Conservation (phyloP, 2,329 filamentous ascomycete species). For the Periconia sp. region DNA sequence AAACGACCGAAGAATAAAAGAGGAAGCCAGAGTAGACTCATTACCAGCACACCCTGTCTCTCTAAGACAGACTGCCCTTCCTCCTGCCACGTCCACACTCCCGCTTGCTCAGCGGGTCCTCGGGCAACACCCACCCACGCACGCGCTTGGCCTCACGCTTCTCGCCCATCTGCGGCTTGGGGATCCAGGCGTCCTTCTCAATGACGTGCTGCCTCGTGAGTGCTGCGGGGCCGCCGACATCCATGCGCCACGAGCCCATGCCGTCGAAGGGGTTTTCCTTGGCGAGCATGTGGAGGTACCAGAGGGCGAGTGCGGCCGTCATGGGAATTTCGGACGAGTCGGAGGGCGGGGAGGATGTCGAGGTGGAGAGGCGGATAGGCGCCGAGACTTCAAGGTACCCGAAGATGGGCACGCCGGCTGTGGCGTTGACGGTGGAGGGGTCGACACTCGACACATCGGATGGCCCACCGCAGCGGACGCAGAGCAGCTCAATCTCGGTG, state of each 20-base stretch:
- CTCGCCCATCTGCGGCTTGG: conserved; percentile 69
- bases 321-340: conserved; percentile 50
- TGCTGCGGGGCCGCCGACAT: conserved; percentile 75
- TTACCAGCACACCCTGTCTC: too few relatives aligned
- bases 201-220: conserved; percentile 70
- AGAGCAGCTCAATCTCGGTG: conserved; percentile 91
- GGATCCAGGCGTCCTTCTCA: conserved; percentile 75
- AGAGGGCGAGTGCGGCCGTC: conserved; percentile 73
- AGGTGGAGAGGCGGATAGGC: conserved; percentile 56
- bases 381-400: conserved; percentile 79
- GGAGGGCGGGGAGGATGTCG: conserved; percentile 34
- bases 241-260: conserved; percentile 66
- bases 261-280: conserved; percentile 61
- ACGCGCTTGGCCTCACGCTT: conserved; percentile 75
- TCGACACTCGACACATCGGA: conserved; percentile 31
- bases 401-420: conserved; percentile 71
- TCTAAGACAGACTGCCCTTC: conserved; percentile 13
- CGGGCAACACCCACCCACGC: conserved; percentile 74
- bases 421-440: conserved; percentile 41
- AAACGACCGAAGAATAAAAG: not conserved
- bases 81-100: conserved; percentile 53
- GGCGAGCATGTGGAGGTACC: conserved; percentile 75
- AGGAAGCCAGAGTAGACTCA: not conserved
- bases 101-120: conserved; percentile 71
- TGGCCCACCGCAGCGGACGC: conserved; percentile 74